These are phyloP conservation scores for Mollisia scopiformis DNA, from an alignment of 2,329 filamentous ascomycete species.

Conservation along the genomic window DNA sequence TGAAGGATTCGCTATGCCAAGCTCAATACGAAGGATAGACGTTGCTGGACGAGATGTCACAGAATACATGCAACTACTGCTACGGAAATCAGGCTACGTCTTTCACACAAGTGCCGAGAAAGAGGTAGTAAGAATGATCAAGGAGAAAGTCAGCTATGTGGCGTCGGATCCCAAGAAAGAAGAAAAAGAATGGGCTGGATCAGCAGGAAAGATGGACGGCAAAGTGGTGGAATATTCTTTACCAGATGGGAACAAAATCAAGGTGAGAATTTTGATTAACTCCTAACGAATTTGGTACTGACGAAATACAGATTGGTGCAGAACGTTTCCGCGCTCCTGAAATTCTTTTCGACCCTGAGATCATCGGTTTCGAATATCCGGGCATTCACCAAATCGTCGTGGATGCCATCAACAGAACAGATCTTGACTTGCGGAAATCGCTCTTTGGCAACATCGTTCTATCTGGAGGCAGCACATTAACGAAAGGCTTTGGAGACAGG, in stretches of 20 bases:
- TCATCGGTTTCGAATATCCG: constrained; percentile 95
- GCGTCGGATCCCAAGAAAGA: constrained; percentile 89
- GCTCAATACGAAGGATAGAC: constrained; percentile 92
- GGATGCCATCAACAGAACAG: constrained; percentile 91
- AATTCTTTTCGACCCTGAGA: constrained; percentile 95
- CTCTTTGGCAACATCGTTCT: constrained; percentile 97
- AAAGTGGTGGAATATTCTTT: constrained; percentile 87
- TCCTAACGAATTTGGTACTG: constrained; percentile 13
- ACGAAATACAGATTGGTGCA: constrained; percentile 70
- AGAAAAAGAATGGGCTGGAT: constrained; percentile 91
- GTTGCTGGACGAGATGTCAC: constrained; percentile 96
- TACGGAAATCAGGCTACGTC: constrained; percentile 90
- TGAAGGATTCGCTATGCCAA: constrained; percentile 95
- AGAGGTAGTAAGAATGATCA: constrained; percentile 96
- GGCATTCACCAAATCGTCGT: constrained; percentile 98
- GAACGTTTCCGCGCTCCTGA: constrained; percentile 96
- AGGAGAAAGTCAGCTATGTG: constrained; percentile 92
- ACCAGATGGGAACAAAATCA: constrained; percentile 91
- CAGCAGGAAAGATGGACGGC: constrained; percentile 64
- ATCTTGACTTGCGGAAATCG: constrained; percentile 92
- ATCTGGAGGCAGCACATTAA: constrained; percentile 93
- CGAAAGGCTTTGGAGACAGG: constrained; percentile 94
- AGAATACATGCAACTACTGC: constrained; percentile 86
- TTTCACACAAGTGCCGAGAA: constrained; percentile 99
- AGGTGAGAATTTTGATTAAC: constrained; percentile 54